Conservation (phyloP, 257 asterid species). For the Coffea canephora region DNA sequence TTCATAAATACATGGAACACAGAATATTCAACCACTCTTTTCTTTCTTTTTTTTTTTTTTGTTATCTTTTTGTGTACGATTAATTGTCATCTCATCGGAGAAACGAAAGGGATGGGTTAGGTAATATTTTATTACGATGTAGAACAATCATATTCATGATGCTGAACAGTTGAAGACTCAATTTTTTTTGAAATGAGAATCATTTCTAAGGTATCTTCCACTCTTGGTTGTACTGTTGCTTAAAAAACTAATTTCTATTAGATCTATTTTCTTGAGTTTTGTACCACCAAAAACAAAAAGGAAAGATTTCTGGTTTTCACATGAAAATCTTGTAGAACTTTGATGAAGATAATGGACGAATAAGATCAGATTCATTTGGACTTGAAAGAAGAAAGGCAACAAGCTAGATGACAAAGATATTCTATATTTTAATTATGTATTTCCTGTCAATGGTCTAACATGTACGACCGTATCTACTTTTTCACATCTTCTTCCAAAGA, state of each 20-base stretch:
- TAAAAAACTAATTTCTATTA: neutral
- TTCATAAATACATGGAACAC: conserved; percentile 6
- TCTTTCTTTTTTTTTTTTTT: neutral
- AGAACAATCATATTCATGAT: neutral
- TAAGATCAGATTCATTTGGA: neutral
- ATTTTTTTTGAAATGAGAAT: neutral
- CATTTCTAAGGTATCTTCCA: neutral
- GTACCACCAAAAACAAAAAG: neutral
- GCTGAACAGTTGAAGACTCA: neutral
- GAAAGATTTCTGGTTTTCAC: neutral
- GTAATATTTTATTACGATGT: conserved; percentile 1
- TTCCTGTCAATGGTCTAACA: neutral
- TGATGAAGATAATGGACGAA: conserved; percentile 2
- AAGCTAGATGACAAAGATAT: neutral
- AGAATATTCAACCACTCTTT: neutral
- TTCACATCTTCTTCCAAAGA: no score
- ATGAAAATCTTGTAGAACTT: neutral
- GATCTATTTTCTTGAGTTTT: neutral
- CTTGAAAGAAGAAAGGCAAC: no score
- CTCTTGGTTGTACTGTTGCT: neutral
- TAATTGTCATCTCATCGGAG: conserved; percentile 8
- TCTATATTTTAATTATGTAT: neutral
- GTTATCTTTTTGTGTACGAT: neutral
- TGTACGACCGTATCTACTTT: neutral
- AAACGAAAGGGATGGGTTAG: conserved; percentile 3